Base-by-base conservation (phyloP, 495 filamentous ascomycete species). In the Terfezia claveryi region DNA sequence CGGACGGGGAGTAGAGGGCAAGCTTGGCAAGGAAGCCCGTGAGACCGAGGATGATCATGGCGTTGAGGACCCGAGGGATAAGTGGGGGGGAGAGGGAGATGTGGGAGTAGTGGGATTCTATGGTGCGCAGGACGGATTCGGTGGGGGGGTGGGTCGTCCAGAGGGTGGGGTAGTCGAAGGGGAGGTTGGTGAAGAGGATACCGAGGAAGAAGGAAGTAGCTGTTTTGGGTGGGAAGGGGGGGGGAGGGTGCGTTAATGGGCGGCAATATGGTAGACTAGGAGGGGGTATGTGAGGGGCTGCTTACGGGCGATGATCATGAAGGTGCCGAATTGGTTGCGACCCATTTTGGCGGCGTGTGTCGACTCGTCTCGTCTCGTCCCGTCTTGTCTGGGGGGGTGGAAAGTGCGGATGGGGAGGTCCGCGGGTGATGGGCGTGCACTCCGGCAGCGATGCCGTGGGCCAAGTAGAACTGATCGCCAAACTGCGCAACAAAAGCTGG, bases 111-210 rank as follows among this genome's bases (percentile, higher is more conserved):
- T 98, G 91, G 16, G 74, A 73, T 70, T 96, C 89, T 37, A 94
- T 56, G 51, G 63, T 58, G 5, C 20, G 10, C 37, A 65, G 54
- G 44, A 59, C 58, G 5, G 51, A 41, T 14, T 64, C 62, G 9
- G 63, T 55, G 12, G 63, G 55, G 3, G 52, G 49, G 11, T 51
- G 10, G 36, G 38, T 8, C 36, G 51, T 57, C 91, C 91, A 98
- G 38, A 98, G 85, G 56, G 95, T 82, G 52, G 88, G 85, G 74
- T 88, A 94, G 77, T 98, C 91, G 75, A 95, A 96, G 56, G 92
- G 86, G 71, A 95, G 92, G 61, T 80, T 77, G 67, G 87, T 85
- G 81, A 96, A 98, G 70, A 98, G 82, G 66, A 96, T 91, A 61
- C 91, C 91, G 56, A 98, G 82, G 79, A 93, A 91, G 78, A 98